A percentile compares a stretch with the other conserved stretches of the same genome.
phyloP scores from a whole-genome alignment of 768 basidiomycete species.

The Chalciporus chontae region DNA sequence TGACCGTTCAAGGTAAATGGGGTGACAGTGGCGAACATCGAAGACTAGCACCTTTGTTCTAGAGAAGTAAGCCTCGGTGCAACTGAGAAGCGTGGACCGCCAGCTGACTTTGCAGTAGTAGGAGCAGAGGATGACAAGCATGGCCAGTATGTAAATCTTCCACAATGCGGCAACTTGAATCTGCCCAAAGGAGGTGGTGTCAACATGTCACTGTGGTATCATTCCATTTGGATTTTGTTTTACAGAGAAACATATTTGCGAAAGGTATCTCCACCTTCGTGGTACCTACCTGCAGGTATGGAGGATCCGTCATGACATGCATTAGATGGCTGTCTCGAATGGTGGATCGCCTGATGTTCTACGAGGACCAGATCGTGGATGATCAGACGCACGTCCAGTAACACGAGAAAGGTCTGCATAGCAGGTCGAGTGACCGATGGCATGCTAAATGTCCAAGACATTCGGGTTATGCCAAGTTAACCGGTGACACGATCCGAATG shows the following conservation, averaged over 20 bases:
- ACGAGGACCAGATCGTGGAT: constrained; percentile 32
- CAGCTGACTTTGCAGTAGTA: constrained; percentile 8
- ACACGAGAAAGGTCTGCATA: constrained; percentile 15
- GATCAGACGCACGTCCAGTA: constrained; percentile 35
- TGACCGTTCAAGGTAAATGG: constrained; percentile 14
- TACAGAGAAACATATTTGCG: constrained; percentile 35
- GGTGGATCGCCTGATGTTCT: constrained; percentile 19
- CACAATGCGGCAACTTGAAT: constrained; percentile 34
- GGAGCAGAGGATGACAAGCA: constrained; percentile 16
- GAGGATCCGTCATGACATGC: constrained; percentile 33
- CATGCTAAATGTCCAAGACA: neutral
- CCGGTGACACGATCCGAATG: no score
- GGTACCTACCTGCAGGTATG: constrained; percentile 28
- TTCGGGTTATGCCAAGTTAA: no score
- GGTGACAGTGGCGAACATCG: constrained; percentile 23
- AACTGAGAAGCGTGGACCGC: constrained; percentile 30
- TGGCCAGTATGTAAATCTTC: constrained; percentile 12
- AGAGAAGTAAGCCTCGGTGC: constrained; percentile 27
- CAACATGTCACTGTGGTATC: constrained; percentile 21
- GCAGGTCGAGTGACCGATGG: neutral
- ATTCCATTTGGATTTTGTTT: constrained; percentile 36
- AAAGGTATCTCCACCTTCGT: constrained; percentile 30
- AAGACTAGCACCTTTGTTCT: constrained; percentile 34
- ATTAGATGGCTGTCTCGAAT: constrained; percentile 32
- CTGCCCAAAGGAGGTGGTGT: constrained; percentile 29